These are phyloP conservation scores for Stagonosporopsis cucurbitacearum DNA, from an alignment of 2,329 filamentous ascomycete genomes.

Conservation along the genomic window DNA sequence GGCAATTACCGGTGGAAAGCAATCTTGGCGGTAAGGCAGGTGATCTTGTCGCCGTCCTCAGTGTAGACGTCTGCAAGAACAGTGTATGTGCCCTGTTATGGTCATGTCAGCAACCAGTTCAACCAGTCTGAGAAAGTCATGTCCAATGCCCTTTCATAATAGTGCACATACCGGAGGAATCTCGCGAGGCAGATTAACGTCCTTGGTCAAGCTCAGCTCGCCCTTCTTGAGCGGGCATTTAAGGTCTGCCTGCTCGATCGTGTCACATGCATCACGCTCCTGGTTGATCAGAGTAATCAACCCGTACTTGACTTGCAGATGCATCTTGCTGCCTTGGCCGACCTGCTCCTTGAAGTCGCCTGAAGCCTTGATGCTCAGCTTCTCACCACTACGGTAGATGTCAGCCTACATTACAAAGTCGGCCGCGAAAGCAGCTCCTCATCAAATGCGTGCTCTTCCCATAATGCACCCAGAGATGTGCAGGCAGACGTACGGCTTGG, in stretches of 20 bases:
- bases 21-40: constrained; percentile 81
- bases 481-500: constrained; percentile 71
- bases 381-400: constrained; percentile 67
- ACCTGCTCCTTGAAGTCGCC: constrained; percentile 78
- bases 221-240: constrained; percentile 88
- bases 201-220: constrained; percentile 74
- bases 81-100: constrained; percentile 79
- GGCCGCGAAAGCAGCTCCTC: not conserved
- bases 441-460: not conserved
- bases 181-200: constrained; percentile 81
- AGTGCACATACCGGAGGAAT: constrained; percentile 79
- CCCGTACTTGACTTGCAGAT: constrained; percentile 89
- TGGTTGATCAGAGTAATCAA: constrained; percentile 87
- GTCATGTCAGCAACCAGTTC: not conserved
- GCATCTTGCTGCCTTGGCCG: constrained; percentile 78
- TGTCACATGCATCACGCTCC: constrained; percentile 83
- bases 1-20: constrained; percentile 59
- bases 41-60: constrained; percentile 74
- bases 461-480: not conserved
- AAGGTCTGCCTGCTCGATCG: constrained; percentile 85
- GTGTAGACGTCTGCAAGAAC: constrained; percentile 87
- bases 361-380: constrained; percentile 77
- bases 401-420: not conserved
- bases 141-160: not conserved
- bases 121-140: not conserved